Conservation (phyloP, 1,284 basidiomycete genomes). For the Rhodotorula glutinis region DNA sequence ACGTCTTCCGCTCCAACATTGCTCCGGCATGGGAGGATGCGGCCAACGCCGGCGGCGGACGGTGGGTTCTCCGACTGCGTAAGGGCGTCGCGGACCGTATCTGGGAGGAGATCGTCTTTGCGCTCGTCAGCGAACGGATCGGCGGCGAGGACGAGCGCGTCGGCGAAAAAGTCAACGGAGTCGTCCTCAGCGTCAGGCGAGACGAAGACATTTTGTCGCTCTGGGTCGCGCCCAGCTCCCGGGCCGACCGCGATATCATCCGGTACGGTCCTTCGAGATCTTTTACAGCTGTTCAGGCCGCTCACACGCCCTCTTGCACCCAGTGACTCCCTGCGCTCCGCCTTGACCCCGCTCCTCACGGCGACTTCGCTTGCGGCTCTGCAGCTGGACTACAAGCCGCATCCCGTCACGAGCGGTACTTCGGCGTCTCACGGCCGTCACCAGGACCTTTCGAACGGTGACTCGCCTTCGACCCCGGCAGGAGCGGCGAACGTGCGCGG, state of each 20-base stretch:
- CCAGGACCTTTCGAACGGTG: conserved; percentile 9
- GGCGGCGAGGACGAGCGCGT: conserved; percentile 28
- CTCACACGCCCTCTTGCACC: neutral
- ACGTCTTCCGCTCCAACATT: conserved; percentile 50
- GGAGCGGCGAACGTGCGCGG: neutral
- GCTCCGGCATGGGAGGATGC: conserved; percentile 52
- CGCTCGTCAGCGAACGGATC: conserved; percentile 39
- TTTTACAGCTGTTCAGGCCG: neutral
- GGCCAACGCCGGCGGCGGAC: conserved; percentile 50
- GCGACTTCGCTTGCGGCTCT: conserved; percentile 22
- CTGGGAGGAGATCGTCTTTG: conserved; percentile 43
- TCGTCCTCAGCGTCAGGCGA: conserved; percentile 41
- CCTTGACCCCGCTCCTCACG: conserved; percentile 30
- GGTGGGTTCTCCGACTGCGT: conserved; percentile 50
- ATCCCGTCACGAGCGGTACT: conserved; percentile 23
- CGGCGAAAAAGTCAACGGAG: conserved; percentile 40
- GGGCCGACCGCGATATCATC: conserved; percentile 34
- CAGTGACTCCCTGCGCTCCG: conserved; percentile 33
- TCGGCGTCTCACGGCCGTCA: conserved; percentile 8
- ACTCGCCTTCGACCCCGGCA: conserved; percentile 9
- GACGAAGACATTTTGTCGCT: conserved; percentile 43
- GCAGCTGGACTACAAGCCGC: conserved; percentile 41
- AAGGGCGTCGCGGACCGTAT: conserved; percentile 44
- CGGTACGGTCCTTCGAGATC: conserved; percentile 14
- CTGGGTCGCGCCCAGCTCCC: conserved; percentile 39